Evolutionary conservation across 441 rosid species (phyloP).

Genomic region (Hura crepitans): DNA sequence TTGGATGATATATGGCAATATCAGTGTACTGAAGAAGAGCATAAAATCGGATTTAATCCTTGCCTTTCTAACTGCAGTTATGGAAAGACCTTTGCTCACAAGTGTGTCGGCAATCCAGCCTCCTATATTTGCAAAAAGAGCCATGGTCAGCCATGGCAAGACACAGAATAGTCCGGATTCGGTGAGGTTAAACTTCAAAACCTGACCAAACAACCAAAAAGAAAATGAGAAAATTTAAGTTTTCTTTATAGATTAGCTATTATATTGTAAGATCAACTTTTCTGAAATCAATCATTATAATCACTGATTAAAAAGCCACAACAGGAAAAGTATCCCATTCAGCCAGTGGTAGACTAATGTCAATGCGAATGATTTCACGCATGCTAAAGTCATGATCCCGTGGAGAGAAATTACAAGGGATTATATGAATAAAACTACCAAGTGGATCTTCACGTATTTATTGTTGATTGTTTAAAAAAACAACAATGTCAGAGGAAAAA

Average conservation of each 20-base stretch:
- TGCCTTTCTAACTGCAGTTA: conserved; percentile 92
- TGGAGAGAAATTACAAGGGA: neutral
- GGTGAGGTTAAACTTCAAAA: conserved; percentile 92
- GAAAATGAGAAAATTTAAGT: neutral
- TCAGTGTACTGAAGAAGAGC: no score
- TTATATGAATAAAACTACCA: neutral
- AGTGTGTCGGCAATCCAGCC: conserved; percentile 99
- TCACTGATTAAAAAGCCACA: neutral
- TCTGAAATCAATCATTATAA: neutral
- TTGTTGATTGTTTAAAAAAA: neutral
- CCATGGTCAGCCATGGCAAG: conserved; percentile 99
- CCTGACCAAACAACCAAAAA: conserved; percentile 44
- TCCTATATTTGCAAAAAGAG: conserved; percentile 82
- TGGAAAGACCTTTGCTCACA: conserved; percentile 85
- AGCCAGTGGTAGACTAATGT: neutral
- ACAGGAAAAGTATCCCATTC: neutral
- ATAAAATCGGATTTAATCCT: conserved; percentile 33
- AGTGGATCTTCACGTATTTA: neutral
- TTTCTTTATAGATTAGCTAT: neutral
- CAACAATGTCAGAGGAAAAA: conserved; percentile 2
- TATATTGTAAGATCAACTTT: neutral
- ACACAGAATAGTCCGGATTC: conserved; percentile 97
- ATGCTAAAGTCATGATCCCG: neutral
- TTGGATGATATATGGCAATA: no score
- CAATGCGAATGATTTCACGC: neutral